Percentiles rank a stretch among this genome's conserved stretches.
phyloP scores from a whole-genome alignment of 2,329 filamentous ascomycete species.

The Gnomoniopsis smithogilvyi region DNA sequence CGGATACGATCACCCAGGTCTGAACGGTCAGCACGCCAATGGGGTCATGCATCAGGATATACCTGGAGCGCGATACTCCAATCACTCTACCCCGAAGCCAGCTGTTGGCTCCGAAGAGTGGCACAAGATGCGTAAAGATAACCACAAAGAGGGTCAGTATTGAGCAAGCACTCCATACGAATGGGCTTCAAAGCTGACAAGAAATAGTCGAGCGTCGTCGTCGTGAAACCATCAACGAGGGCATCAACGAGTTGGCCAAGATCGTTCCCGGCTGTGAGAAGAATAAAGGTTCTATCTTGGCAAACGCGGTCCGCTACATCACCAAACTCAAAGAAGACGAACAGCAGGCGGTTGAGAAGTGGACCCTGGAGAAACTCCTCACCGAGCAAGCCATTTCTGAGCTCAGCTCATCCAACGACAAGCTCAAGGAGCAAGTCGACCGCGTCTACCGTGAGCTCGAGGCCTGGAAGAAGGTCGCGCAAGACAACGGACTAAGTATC shows the following conservation, averaged over 20 bases:
- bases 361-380: slow-evolving; percentile 85
- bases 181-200: slow-evolving; percentile 18
- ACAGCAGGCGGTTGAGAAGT: slow-evolving; percentile 89
- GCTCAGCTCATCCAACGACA: slow-evolving; percentile 82
- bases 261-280: slow-evolving; percentile 98
- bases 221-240: slow-evolving; percentile 97
- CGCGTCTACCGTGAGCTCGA: slow-evolving; percentile 74
- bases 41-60: slow-evolving; percentile 19
- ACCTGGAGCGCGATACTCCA: slow-evolving; percentile 34
- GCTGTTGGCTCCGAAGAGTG: slow-evolving; percentile 95
- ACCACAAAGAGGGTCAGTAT: slow-evolving; percentile 90
- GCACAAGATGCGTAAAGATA: slow-evolving; percentile 96
- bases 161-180: not conserved
- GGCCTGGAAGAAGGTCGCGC: slow-evolving; percentile 71
- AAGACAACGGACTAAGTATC: slow-evolving; percentile 51
- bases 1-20: slow-evolving; percentile 25
- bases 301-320: slow-evolving; percentile 92
- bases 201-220: slow-evolving; percentile 84
- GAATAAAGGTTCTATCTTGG: slow-evolving; percentile 96
- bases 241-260: slow-evolving; percentile 96
- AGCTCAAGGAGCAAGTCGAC: slow-evolving; percentile 77
- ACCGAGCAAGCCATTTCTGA: slow-evolving; percentile 88
- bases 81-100: slow-evolving; percentile 63
- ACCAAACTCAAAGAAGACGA: slow-evolving; percentile 93
- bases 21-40: slow-evolving; percentile 21